Conservation (phyloP, 1,284 basidiomycete genomes). For the Phellinidium pouzarii region DNA sequence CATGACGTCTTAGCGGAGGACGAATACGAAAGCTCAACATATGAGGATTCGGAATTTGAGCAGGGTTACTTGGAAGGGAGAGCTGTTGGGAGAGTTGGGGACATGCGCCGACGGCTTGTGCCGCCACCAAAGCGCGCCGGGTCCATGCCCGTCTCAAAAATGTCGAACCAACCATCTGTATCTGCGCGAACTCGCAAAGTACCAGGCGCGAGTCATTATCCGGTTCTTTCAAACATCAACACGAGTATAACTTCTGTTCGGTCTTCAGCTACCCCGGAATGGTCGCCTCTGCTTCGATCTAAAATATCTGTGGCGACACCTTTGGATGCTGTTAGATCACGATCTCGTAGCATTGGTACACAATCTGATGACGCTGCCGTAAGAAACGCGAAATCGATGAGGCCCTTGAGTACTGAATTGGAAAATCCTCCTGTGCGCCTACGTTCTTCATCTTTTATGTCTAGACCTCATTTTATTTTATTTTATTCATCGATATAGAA, state of each 20-base stretch:
- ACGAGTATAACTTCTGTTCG: neutral
- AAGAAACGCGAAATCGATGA: constrained; percentile 8
- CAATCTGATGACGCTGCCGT: constrained; percentile 11
- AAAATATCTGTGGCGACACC: constrained; percentile 14
- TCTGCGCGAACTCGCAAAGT: constrained; percentile 1
- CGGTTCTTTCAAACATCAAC: constrained; percentile 10
- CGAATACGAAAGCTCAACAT: constrained; percentile 14
- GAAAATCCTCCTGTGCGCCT: constrained; percentile 10
- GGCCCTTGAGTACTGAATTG: constrained; percentile 9
- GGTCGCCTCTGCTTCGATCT: constrained; percentile 9
- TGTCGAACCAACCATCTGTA: neutral
- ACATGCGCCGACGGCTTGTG: constrained; percentile 6
- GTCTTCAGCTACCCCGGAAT: neutral
- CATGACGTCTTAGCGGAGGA: constrained; percentile 7
- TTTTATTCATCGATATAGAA: neutral
- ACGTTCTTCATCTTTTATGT: neutral
- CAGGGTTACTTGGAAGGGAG: constrained; percentile 5
- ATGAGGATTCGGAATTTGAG: constrained; percentile 18
- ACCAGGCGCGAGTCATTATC: neutral
- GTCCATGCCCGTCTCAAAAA: constrained; percentile 12
- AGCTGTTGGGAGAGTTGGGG: neutral
- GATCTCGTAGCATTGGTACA: constrained; percentile 12
- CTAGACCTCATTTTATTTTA: neutral
- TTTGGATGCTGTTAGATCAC: constrained; percentile 2
- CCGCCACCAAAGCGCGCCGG: constrained; percentile 17